Percentiles rank a stretch among this genome's conserved stretches.
These are phyloP conservation scores for Phytophthora sansomeana DNA, from an alignment of 352 stramenopile genomes.

Conservation along the genomic window DNA sequence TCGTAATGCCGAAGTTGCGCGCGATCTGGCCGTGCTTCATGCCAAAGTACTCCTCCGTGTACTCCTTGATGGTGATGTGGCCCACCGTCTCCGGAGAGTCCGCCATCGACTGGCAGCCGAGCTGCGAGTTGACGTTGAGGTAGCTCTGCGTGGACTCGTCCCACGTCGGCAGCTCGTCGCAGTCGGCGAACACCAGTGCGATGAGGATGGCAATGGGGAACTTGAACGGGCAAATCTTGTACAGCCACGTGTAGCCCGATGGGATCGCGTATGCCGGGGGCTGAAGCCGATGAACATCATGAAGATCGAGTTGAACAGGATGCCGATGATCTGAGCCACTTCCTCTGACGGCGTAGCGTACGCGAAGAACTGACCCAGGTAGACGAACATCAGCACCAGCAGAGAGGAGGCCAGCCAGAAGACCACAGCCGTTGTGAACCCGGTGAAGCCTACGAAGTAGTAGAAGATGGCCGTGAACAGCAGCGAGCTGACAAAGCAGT, in stretches of 20 bases:
- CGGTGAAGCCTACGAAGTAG: constrained; percentile 13
- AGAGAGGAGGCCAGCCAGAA: constrained; percentile 39
- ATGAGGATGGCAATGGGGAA: constrained; percentile 27
- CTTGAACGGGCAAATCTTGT: constrained; percentile 28
- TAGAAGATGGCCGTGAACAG: constrained; percentile 21
- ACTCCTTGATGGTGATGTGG: constrained; percentile 37
- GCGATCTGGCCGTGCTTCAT: constrained; percentile 25
- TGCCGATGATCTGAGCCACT: constrained; percentile 48
- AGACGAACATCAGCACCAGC: constrained; percentile 56
- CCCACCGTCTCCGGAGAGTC: constrained; percentile 12
- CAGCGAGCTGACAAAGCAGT: constrained; percentile 9
- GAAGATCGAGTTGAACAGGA: constrained; percentile 55
- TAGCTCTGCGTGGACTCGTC: constrained; percentile 26
- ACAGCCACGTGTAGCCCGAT: constrained; percentile 37
- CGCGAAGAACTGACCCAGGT: constrained; percentile 80
- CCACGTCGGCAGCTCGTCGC: constrained; percentile 32
- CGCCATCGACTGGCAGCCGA: constrained; percentile 31
- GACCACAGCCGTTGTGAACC: constrained; percentile 9
- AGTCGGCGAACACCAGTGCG: constrained; percentile 38
- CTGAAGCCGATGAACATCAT: constrained; percentile 71
- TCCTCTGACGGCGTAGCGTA: constrained; percentile 54
- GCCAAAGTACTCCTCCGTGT: constrained; percentile 32
- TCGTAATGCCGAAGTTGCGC: constrained; percentile 37
- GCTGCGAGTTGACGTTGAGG: constrained; percentile 19
- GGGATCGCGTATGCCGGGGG: constrained; percentile 43